Evolutionary conservation across 2,329 filamentous ascomycete species (phyloP).

Genomic region (Trichoderma koningiopsis): DNA sequence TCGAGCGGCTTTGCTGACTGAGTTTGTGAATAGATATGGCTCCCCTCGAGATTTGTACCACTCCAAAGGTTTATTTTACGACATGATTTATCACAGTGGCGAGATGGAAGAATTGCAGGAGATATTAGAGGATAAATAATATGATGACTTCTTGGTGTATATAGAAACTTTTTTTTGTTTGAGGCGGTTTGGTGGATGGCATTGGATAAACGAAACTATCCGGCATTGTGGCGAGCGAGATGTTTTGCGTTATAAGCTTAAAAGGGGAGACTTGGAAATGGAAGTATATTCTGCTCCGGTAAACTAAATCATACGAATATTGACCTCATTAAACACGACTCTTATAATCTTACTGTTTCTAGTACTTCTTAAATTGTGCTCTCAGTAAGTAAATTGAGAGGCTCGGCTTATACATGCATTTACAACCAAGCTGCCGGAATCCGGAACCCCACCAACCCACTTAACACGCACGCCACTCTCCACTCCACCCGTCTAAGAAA

Average conservation of each 20-base stretch:
- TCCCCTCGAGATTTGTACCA: slow-evolving; percentile 51
- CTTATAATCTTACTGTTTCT: neutral
- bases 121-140: slow-evolving; percentile 34
- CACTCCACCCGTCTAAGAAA: neutral
- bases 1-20: neutral
- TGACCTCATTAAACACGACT: neutral
- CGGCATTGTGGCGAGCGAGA: neutral
- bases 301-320: neutral
- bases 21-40: slow-evolving; percentile 41
- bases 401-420: neutral
- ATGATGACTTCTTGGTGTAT: neutral
- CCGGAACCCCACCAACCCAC: neutral
- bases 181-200: neutral
- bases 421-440: neutral
- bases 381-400: neutral
- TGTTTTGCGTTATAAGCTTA: neutral
- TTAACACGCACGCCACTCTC: neutral
- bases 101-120: slow-evolving; percentile 51
- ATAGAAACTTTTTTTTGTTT: neutral
- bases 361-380: too few relatives aligned
- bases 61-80: slow-evolving; percentile 51
- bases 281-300: neutral
- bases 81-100: slow-evolving; percentile 59
- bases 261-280: neutral
- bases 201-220: neutral